A percentile compares a stretch with the other conserved stretches of the same genome.
Evolutionary conservation across 176 grass and related monocot species (phyloP).

Genomic region (Zizania latifolia): DNA sequence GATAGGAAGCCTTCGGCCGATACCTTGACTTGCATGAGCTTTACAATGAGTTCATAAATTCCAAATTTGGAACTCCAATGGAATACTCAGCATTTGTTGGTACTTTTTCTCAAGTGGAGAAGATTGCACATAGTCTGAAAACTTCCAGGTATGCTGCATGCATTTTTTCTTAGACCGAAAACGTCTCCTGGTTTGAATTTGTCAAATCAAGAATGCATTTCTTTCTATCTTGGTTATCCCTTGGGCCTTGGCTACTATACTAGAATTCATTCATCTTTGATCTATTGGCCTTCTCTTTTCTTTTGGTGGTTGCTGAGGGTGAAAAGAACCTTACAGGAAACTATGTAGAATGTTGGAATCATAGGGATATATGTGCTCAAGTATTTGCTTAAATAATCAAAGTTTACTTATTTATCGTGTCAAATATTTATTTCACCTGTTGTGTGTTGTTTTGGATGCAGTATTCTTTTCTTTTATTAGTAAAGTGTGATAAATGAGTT

Average conservation of each 20-base stretch:
- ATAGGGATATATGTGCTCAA: not conserved
- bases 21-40: conserved; percentile 89
- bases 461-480: not conserved
- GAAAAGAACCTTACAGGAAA: not conserved
- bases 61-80: conserved; percentile 70
- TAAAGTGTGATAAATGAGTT: not conserved
- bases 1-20: conserved; percentile 87
- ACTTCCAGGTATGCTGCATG: conserved; percentile 46
- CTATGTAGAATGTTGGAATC: not conserved
- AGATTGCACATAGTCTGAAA: conserved; percentile 56
- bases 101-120: conserved; percentile 59
- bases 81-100: conserved; percentile 78
- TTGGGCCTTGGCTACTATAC: no score
- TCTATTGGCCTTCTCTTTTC: not conserved
- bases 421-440: not conserved
- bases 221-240: no score
- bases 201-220: not conserved
- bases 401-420: conserved; percentile 8
- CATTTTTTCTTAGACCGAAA: not conserved
- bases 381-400: not conserved
- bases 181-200: not conserved
- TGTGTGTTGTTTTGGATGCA: not conserved
- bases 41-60: conserved; percentile 94
- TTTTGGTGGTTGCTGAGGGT: not conserved
- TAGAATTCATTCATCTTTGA: not conserved